Base-by-base conservation (phyloP, 2,329 filamentous ascomycete species). In the Ophidiomyces ophidiicola region DNA sequence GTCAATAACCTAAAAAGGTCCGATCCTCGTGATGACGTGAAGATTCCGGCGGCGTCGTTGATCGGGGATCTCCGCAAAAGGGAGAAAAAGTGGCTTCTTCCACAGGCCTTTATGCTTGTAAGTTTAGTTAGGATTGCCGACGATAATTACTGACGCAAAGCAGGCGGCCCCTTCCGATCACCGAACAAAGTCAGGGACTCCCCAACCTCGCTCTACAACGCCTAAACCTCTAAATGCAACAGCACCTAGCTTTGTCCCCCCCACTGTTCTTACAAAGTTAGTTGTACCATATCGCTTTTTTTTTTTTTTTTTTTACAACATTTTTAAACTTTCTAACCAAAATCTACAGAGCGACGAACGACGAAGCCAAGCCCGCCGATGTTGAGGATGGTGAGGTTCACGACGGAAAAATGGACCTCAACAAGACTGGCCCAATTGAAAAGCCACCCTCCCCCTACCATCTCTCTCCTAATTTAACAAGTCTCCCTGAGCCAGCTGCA, bases 81-180 rank as follows among this genome's bases (percentile, higher is more conserved):
- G 21, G 64, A 68, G 46, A 68, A 67, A 51, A 56, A 61, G 38
- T 69, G 66, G 66, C 55, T 68, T 44, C 54, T 66, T 25, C 64
- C 65, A 5, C 63, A 67, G 41, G 61, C 60, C 3, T 69, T 69
- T 47, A 61, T 60, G 47, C 51, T 63, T 32, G 33, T 36, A 42
- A 42, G 39, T 36, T n/a, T n/a, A n/a, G n/a, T n/a, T n/a, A n/a
- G 24, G 24, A 26, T 26, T 26, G 24, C 24, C 24, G 7, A 26
- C 12, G 35, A 29, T 29, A 38, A 6, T 19, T 28, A 14, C 35
- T 10, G 25, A 29, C 35, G 23, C 35, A 12, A 10, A 12, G 12
- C 14, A 32, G n/a, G n/a, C 51, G 20, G 44, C 53, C 15, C 42
- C 51, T 5, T 41, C 33, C 1, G 54, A 59, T 5, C 51, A 47